Base-by-base conservation (phyloP, 257 asterid species). In the Solanum corneliomulleri region DNA sequence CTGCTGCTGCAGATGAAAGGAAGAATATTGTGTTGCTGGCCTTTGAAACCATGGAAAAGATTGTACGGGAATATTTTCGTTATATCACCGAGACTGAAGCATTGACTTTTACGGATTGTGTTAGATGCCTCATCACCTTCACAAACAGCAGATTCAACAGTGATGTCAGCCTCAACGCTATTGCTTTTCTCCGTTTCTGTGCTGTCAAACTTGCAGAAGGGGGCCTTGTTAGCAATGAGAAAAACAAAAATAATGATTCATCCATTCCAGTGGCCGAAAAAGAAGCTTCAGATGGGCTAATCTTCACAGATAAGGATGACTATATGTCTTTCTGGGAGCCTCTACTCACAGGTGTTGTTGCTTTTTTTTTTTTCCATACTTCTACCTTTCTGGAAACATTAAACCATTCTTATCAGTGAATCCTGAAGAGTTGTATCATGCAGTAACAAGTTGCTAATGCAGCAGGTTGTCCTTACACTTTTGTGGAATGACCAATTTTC, bases 141-240 rank as follows among this genome's bases (percentile, higher is more conserved):
- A 97, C 99, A 83, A 95, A 90, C 86, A 97, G 96, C 92, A 94
- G 94, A 91, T 97, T 96, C 91, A 97, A 96, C 94, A 97, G 97
- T 85, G 99, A 95, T 89, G 96, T 97, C 76, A 96, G 99, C 94
- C 98, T 97, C 92, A 97, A 97, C 86, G 99, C 99, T 68, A 97
- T 97, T 88, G 99, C 99, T 87, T 97, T 97, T 91, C 98, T 97
- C 86, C 98, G 99, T 86, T 97, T 94, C 92, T 97, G 99, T 88
- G 99, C 99, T 88, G 96, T 95, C 89, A 97, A 96, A 94, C 97
- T 97, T 82, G 98, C 99, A 47, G 99, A 97, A 20, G 99, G 98
- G 86, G 99, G 98, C 89, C 95, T 97, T 90, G 92, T 92, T 90
- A 92, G 94, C 91, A 92, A 91, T 41, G 95, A 92, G 83, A 93